Conservation (phyloP, 768 basidiomycete genomes). For the Serpula lacrymans region DNA sequence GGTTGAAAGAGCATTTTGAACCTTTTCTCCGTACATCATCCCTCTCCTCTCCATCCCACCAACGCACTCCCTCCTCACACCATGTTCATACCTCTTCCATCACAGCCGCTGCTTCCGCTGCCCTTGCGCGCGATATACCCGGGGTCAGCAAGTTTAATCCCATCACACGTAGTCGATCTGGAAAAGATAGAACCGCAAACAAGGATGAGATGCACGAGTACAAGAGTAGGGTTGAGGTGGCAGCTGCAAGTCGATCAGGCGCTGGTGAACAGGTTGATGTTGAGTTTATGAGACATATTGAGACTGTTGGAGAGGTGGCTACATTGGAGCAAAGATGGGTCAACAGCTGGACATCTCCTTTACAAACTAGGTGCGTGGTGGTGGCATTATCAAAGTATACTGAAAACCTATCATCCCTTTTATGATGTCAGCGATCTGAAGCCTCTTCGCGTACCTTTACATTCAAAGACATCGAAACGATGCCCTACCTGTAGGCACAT, state of each 20-base stretch:
- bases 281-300: slow-evolving; percentile 64
- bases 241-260: slow-evolving; percentile 48
- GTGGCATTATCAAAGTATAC: slow-evolving; percentile 19
- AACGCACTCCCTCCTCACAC: slow-evolving; percentile 54
- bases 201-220: slow-evolving; percentile 80
- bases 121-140: slow-evolving; percentile 83
- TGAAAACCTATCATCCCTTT: slow-evolving; percentile 5
- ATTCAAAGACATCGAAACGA: slow-evolving; percentile 92
- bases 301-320: slow-evolving; percentile 60
- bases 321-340: slow-evolving; percentile 78
- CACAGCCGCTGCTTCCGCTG: slow-evolving; percentile 86
- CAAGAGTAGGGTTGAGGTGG: slow-evolving; percentile 65
- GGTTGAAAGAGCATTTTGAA: slow-evolving; percentile 95
- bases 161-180: slow-evolving; percentile 41
- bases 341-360: slow-evolving; percentile 70
- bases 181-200: slow-evolving; percentile 62
- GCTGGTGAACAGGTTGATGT: slow-evolving; percentile 66
- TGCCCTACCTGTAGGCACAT: slow-evolving; percentile 94
- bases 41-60: slow-evolving; percentile 61
- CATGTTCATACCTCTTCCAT: slow-evolving; percentile 76
- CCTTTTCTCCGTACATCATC: slow-evolving; percentile 86
- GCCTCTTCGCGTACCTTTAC: slow-evolving; percentile 88
- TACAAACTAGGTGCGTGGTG: slow-evolving; percentile 68
- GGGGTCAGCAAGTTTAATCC: slow-evolving; percentile 79
- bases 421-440: slow-evolving; percentile 60